Evolutionary conservation across 1,284 basidiomycete genomes (phyloP), one percentile per base, ranked within the genome.

Genomic region (Exobasidium cylindrosporum): DNA sequence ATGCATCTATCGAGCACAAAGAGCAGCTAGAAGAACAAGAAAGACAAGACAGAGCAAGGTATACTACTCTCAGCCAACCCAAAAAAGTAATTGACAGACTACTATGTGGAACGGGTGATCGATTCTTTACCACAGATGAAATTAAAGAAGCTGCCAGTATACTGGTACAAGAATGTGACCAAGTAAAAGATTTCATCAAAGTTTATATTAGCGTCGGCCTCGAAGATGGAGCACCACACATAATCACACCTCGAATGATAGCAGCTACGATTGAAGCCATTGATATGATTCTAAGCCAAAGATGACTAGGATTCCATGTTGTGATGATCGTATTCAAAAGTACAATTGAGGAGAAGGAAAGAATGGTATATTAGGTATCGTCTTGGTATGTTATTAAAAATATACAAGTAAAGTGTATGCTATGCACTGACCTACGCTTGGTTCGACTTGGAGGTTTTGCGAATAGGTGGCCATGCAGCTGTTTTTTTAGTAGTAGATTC

Each of bases 151-250:
- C 29, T 10, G 54, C 54, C 28, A 28, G 24, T n/a, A n/a, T 13
- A 44, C 7, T 56, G 4, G 54, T n/a, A 6, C 7, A 56, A 32
- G 35, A n/a, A 23, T 5, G n/a, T 5, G 53, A 54, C n/a, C 14
- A n/a, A 40, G n/a, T n/a, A n/a, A 54, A 54, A 26, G 17, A n/a
- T 31, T 31, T 26, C 24, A 54, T 35, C 24, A 31, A 35, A 24
- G 54, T 56, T 4, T n/a, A n/a, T 4, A 44, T 56, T n/a, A 56
- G 54, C 32, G 54, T 56, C 31, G 54, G 24, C 29, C 23, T 56
- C 24, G 54, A 56, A 17, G 10, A 6, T 13, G 21, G 21, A 6
- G 31, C 17, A 6, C 24, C 24, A 4, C 54, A 56, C 35, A 46
- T 56, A 13, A 35, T 46, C 54, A 56, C 54, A 13, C 7, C 6